Evolutionary conservation across 129 eudicot genomes (phyloP), one percentile per base, ranked within the genome.

Genomic region (Scalesia atractyloides): DNA sequence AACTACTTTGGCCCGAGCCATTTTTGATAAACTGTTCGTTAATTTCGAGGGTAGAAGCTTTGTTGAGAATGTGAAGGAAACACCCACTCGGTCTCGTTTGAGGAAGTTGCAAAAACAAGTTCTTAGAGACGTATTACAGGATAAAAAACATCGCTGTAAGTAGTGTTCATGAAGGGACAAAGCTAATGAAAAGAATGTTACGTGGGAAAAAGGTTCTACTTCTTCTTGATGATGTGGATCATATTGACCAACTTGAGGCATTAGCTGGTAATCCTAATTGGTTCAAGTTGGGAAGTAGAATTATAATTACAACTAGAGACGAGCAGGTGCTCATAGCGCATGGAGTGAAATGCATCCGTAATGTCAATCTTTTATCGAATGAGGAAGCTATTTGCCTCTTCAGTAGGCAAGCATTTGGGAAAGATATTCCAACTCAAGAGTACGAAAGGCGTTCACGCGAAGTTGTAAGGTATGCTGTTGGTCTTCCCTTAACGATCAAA

Each of bases 381-480:
- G 30, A 61, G 1, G 81, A 82, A 14, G 70, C 86, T 2, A 8
- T 73, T 16, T 33, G 66, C n/a, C 82, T 82, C 4, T 82, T 82
- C 22, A 72, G 70, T 36, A 66, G 60, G 41, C 71, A 83, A 76
- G 84, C 87, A 75, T 79, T 83, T 17, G 68, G 84, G 9, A 75
- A 69, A 72, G 70, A 54, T 5, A 39, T 71, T 60, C 84, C 87
- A 10, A 48, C 43, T 4, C 22, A 75, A 51, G 69, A 1, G 43
- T 67, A 47, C 9, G 44, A 37, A 37, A 37, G 1, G 44, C 44
- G 1, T 37, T 37, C 44, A 37, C 44, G 34, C 17, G 43, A 83
- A 58, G 68, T 83, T 60, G 81, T 79, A 16, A 63, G 69, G 18
- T 64, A 63, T 15, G 73, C 84, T 19, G 79, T 76, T 13, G 76